Conservation (phyloP, 1,284 basidiomycete species). For the Paramarasmius palmivorus region DNA sequence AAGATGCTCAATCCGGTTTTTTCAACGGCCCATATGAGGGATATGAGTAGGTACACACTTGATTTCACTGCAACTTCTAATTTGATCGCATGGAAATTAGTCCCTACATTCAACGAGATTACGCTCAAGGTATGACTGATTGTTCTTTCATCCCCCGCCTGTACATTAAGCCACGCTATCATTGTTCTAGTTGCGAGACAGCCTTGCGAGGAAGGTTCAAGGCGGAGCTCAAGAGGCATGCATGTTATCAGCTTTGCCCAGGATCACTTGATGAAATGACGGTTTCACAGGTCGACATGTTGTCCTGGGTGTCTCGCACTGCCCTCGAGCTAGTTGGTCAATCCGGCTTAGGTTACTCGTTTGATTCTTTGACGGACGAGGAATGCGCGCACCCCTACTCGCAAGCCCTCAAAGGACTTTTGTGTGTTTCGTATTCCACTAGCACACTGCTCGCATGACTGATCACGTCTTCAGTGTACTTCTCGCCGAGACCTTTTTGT, state of each 20-base stretch:
- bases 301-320: slow-evolving; percentile 16
- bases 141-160: background rate
- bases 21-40: slow-evolving; percentile 12
- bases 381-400: slow-evolving; percentile 27
- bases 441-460: background rate
- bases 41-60: slow-evolving; percentile 9
- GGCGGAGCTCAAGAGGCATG: background rate
- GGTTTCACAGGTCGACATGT: slow-evolving; percentile 9
- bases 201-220: background rate
- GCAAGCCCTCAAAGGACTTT: slow-evolving; percentile 28
- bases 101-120: slow-evolving; percentile 11
- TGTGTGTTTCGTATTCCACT: slow-evolving; percentile 15
- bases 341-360: slow-evolving; percentile 40
- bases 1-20: slow-evolving; percentile 15
- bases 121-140: background rate
- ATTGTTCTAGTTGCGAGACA: background rate
- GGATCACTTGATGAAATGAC: background rate
- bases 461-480: background rate
- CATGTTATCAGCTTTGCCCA: background rate
- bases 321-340: slow-evolving; percentile 29
- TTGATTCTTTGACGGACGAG: slow-evolving; percentile 32
- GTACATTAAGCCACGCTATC: background rate
- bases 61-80: background rate
- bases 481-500: background rate
- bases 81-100: background rate